Conservation (phyloP, 108 stramenopile genomes). For the Schizochytrium sp. region DNA sequence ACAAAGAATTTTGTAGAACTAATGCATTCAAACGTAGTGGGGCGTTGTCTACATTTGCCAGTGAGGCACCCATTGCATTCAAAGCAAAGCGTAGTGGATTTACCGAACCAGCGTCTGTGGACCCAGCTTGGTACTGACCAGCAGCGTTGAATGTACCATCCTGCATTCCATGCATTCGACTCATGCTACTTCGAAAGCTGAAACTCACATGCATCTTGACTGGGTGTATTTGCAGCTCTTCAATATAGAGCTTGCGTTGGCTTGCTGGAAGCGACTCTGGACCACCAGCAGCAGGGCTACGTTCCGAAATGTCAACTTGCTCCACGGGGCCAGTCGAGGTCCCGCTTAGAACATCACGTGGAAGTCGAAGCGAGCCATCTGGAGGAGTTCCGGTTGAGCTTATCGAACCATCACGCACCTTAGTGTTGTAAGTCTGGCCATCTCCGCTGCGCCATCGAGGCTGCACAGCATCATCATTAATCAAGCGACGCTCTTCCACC, state of each 20-base stretch:
- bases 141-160: background rate
- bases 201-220: constrained; percentile 51
- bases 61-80: constrained; percentile 57
- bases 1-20: constrained; percentile 42
- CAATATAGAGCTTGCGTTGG: constrained; percentile 51
- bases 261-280: background rate
- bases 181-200: constrained; percentile 27
- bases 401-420: too few relatives aligned
- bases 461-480: too few relatives aligned
- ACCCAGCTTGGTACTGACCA: background rate
- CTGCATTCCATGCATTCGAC: background rate
- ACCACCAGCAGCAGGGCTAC: background rate
- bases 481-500: too few relatives aligned
- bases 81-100: constrained; percentile 45
- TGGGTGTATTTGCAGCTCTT: constrained; percentile 49
- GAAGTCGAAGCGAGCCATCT: background rate
- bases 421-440: background rate
- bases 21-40: constrained; percentile 47
- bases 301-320: background rate
- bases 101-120: background rate
- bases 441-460: background rate
- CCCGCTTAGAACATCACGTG: background rate
- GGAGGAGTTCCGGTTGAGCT: too few relatives aligned
- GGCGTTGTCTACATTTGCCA: constrained; percentile 57
- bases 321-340: background rate